A percentile compares a stretch with the other conserved stretches of the same genome.
phyloP scores from a whole-genome alignment of 2,329 filamentous ascomycete genomes.

The Onygena corvina region DNA sequence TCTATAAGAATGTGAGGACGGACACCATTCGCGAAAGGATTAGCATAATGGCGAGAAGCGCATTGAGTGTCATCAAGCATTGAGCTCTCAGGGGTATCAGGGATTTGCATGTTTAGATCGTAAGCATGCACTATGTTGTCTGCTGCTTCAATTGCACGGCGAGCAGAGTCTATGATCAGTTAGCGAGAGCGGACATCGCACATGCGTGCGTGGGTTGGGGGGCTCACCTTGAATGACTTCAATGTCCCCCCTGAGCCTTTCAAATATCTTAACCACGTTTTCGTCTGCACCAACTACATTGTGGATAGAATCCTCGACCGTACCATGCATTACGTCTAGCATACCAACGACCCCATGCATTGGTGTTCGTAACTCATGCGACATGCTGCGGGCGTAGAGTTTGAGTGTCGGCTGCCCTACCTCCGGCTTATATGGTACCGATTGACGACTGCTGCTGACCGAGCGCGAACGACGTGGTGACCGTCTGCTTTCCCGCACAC shows the following conservation, averaged over 20 bases:
- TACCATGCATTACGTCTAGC: conserved; percentile 65
- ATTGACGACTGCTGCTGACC: background rate
- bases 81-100: conserved; percentile 46
- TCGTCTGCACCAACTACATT: conserved; percentile 34
- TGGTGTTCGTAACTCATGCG: conserved; percentile 58
- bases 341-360: conserved; percentile 68
- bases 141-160: conserved; percentile 58
- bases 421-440: conserved; percentile 12
- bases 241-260: conserved; percentile 54
- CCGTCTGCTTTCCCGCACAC: conserved; percentile 20
- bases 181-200: background rate
- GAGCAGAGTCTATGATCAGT: conserved; percentile 46
- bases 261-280: conserved; percentile 45
- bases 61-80: conserved; percentile 27
- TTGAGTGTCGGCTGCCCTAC: conserved; percentile 45
- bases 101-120: conserved; percentile 62
- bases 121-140: conserved; percentile 67
- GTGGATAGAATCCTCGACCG: conserved; percentile 53
- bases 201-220: too few relatives aligned
- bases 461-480: background rate
- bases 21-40: conserved; percentile 22
- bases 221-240: conserved; percentile 54
- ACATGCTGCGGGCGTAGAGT: conserved; percentile 59
- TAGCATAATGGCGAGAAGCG: conserved; percentile 17
- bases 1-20: conserved; percentile 33